Evolutionary conservation across 2,329 filamentous ascomycete species (phyloP).

Genomic region (Penicillium expansum): DNA sequence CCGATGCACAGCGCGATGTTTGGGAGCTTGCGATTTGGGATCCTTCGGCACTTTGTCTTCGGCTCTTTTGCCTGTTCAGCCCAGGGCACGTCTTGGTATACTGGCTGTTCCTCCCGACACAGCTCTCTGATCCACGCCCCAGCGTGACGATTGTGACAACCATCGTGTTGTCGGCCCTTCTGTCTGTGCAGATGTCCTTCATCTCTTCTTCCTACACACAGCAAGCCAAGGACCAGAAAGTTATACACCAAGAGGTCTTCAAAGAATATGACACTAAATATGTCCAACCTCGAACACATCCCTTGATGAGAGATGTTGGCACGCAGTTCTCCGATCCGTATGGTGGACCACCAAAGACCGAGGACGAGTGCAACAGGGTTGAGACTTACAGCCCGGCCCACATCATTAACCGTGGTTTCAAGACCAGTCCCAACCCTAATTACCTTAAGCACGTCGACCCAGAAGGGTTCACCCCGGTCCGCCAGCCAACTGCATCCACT

Average conservation of each 20-base stretch:
- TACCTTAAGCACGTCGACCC: slow-evolving; percentile 72
- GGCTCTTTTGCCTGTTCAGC: slow-evolving; percentile 86
- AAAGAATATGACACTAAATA: slow-evolving; percentile 96
- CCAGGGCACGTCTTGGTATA: slow-evolving; percentile 92
- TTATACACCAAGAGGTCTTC: slow-evolving; percentile 88
- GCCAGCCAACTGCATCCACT: slow-evolving; percentile 44
- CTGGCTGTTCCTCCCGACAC: slow-evolving; percentile 78
- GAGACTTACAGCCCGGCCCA: slow-evolving; percentile 62
- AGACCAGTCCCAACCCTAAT: slow-evolving; percentile 78
- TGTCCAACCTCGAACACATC: slow-evolving; percentile 85
- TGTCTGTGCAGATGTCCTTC: slow-evolving; percentile 74
- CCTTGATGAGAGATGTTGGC: slow-evolving; percentile 71
- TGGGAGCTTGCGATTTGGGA: slow-evolving; percentile 97
- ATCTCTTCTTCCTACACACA: slow-evolving; percentile 74
- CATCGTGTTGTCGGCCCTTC: slow-evolving; percentile 68
- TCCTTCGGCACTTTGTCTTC: slow-evolving; percentile 76
- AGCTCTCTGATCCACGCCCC: slow-evolving; percentile 70
- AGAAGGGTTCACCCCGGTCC: slow-evolving; percentile 48
- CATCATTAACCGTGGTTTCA: slow-evolving; percentile 71
- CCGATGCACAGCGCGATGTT: slow-evolving; percentile 72
- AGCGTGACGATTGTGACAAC: slow-evolving; percentile 84
- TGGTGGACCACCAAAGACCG: slow-evolving; percentile 38
- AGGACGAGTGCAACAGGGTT: slow-evolving; percentile 52
- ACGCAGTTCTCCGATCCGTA: slow-evolving; percentile 65
- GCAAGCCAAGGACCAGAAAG: slow-evolving; percentile 76